These are phyloP conservation scores for Thraustotheca clavata DNA, from an alignment of 352 stramenopile species.

Conservation along the genomic window DNA sequence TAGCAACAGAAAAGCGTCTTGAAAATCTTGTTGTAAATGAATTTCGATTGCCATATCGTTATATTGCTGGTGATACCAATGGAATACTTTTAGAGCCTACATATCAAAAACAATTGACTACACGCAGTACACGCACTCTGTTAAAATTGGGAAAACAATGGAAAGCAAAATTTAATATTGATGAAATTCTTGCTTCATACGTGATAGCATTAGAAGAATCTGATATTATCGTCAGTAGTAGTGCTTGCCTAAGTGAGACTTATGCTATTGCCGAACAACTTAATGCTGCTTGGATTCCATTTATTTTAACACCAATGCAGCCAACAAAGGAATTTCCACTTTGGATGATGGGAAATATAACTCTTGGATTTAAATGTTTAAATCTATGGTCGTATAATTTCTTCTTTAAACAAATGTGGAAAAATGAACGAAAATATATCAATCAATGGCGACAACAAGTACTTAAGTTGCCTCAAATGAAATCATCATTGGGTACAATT, in stretches of 20 bases:
- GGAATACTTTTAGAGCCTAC: not conserved
- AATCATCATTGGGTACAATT: not conserved
- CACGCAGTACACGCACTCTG: not conserved
- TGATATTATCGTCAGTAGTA: conserved; percentile 4
- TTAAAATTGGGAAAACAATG: not conserved
- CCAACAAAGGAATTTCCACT: not conserved
- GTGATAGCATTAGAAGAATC: not conserved
- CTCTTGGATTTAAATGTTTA: not conserved
- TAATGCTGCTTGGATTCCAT: not conserved
- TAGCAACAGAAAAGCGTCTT: conserved; percentile 10
- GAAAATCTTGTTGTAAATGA: conserved; percentile 7
- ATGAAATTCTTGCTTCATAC: conserved; percentile 2
- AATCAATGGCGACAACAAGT: not conserved
- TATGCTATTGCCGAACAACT: conserved; percentile 4
- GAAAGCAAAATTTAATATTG: not conserved
- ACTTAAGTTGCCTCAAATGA: conserved; percentile 7
- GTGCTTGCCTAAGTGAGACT: not conserved
- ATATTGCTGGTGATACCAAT: conserved; percentile 3
- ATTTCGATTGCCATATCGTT: not conserved
- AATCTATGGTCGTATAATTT: conserved; percentile 1
- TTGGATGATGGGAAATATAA: not conserved
- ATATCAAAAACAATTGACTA: not conserved
- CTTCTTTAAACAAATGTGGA: not conserved
- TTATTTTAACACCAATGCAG: not conserved
- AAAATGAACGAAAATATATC: not conserved